These are phyloP conservation scores for Phaeolepiota aurea DNA, from an alignment of 768 basidiomycete species.

Conservation along the genomic window DNA sequence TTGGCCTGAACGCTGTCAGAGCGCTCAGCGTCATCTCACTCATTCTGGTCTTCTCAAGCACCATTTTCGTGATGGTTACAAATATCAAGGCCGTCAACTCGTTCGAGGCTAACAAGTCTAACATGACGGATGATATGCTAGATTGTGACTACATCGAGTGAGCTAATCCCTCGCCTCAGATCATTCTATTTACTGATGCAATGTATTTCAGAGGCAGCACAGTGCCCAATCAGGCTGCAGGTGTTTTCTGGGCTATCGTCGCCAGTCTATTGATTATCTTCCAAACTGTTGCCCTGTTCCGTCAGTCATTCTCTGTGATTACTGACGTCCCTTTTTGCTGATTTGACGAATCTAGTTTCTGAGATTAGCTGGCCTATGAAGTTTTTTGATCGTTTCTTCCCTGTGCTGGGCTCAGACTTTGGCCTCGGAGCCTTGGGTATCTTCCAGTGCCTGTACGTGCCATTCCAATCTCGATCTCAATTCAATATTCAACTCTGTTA, in stretches of 20 bases:
- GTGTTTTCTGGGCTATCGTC: constrained; percentile 86
- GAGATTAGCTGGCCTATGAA: constrained; percentile 70
- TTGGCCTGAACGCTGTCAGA: constrained; percentile 73
- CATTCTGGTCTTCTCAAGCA: constrained; percentile 74
- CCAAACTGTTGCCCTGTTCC: constrained; percentile 67
- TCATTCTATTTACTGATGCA: background rate
- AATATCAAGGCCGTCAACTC: constrained; percentile 71
- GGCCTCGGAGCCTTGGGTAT: constrained; percentile 85
- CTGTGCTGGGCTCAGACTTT: constrained; percentile 80
- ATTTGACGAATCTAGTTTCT: constrained; percentile 33
- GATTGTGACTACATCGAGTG: constrained; percentile 82
- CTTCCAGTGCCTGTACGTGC: constrained; percentile 72
- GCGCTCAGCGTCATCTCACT: constrained; percentile 70
- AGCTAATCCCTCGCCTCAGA: constrained; percentile 15
- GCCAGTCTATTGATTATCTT: constrained; percentile 81
- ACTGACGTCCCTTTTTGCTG: too few species aligned
- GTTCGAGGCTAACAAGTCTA: constrained; percentile 37
- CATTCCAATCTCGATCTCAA: background rate
- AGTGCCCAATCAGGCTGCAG: constrained; percentile 90
- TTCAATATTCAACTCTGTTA: background rate
- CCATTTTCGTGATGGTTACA: constrained; percentile 62
- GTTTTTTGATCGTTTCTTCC: constrained; percentile 86
- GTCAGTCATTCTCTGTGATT: constrained; percentile 23
- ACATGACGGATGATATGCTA: constrained; percentile 18
- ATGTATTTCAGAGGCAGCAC: constrained; percentile 49